phyloP scores from a whole-genome alignment of 257 asterid genomes.

The Thymus mandschuricus region DNA sequence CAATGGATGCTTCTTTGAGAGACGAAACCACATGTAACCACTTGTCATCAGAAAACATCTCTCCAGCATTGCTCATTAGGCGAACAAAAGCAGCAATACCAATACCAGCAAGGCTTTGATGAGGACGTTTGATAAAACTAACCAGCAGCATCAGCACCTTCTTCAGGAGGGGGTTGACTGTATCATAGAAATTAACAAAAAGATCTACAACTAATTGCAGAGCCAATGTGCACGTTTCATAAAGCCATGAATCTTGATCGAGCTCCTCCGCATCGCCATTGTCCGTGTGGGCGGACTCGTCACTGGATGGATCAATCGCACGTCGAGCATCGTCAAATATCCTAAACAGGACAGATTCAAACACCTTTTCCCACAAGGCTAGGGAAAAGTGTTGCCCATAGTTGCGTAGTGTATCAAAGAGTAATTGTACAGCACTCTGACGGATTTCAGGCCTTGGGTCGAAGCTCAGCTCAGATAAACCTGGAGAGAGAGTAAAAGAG shows the following conservation, averaged over 20 bases:
- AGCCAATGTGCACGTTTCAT: constrained; percentile 98
- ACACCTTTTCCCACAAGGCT: constrained; percentile 94
- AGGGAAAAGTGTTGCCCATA: constrained; percentile 93
- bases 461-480: constrained; percentile 96
- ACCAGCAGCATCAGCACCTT: constrained; percentile 84
- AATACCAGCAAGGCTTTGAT: constrained; percentile 96
- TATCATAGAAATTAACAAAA: constrained; percentile 87
- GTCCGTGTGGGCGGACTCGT: constrained; percentile 49
- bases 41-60: constrained; percentile 86
- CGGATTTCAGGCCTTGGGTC: constrained; percentile 97
- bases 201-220: constrained; percentile 97
- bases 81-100: constrained; percentile 99
- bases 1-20: constrained; percentile 78
- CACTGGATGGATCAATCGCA: constrained; percentile 87
- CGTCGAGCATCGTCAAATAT: constrained; percentile 92
- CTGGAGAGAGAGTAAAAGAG: constrained; percentile 44
- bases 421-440: constrained; percentile 89
- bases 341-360: constrained; percentile 93
- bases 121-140: constrained; percentile 94
- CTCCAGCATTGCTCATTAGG: constrained; percentile 95
- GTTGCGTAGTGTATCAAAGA: constrained; percentile 91
- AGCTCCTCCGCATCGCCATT: constrained; percentile 69
- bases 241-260: constrained; percentile 97
- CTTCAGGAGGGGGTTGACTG: constrained; percentile 88
- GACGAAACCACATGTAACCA: constrained; percentile 91